A percentile compares a stretch with the other conserved stretches of the same genome.
Evolutionary conservation across 2,329 filamentous ascomycete species (phyloP).

Genomic region (Botrytis pseudocinerea): DNA sequence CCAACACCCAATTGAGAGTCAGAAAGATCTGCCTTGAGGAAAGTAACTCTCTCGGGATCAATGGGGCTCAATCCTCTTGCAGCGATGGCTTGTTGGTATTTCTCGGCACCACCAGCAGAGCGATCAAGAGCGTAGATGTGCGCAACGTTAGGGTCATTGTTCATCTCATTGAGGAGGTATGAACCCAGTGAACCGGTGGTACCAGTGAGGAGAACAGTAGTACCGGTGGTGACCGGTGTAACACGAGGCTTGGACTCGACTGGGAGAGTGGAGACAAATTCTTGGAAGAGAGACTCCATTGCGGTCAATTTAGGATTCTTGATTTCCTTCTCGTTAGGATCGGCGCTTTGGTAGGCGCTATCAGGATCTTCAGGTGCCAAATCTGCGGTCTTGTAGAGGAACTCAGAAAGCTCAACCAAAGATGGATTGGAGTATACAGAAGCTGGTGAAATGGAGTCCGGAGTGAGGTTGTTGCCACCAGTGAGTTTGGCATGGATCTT

Average conservation of each 20-base stretch:
- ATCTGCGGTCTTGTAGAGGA: slow-evolving; percentile 23
- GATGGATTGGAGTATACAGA: slow-evolving; percentile 25
- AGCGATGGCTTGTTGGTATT: slow-evolving; percentile 44
- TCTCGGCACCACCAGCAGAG: slow-evolving; percentile 40
- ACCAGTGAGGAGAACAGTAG: slow-evolving; percentile 46
- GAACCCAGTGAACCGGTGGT: slow-evolving; percentile 51
- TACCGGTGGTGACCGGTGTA: slow-evolving; percentile 5
- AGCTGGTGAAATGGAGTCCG: slow-evolving; percentile 18
- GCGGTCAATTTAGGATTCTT: slow-evolving; percentile 17
- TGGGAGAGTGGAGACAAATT: slow-evolving; percentile 25
- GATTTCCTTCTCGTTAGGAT: slow-evolving; percentile 11
- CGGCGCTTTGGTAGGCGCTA: slow-evolving; percentile 24
- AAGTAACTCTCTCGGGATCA: slow-evolving; percentile 46
- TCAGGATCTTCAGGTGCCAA: slow-evolving; percentile 20
- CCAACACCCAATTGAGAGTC: slow-evolving; percentile 50
- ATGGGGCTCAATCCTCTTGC: slow-evolving; percentile 41
- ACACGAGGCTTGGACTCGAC: slow-evolving; percentile 7
- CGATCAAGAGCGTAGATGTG: slow-evolving; percentile 52
- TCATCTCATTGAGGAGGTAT: slow-evolving; percentile 47
- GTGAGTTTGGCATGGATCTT: slow-evolving; percentile 23
- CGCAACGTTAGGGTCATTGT: slow-evolving; percentile 41
- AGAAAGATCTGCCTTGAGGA: slow-evolving; percentile 51
- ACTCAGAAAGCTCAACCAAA: slow-evolving; percentile 22
- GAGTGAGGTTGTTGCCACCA: slow-evolving; percentile 21
- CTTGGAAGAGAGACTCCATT: slow-evolving; percentile 24